Evolutionary conservation across 2,329 filamentous ascomycete genomes (phyloP).

Genomic region (Aureobasidium uvarum): DNA sequence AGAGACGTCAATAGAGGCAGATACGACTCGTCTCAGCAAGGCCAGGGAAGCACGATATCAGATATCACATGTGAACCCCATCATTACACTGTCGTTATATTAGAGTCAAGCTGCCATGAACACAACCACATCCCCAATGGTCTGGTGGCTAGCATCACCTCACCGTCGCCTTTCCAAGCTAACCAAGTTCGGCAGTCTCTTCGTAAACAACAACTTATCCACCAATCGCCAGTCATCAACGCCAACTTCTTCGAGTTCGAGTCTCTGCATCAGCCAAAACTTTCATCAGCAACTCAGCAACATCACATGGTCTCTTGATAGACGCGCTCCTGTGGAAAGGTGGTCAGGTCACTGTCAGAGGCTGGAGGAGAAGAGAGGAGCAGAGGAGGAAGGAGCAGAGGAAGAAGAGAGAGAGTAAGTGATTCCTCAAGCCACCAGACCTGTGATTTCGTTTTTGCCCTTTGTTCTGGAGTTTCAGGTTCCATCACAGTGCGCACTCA

Average conservation of each 20-base stretch:
- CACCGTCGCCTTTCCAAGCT: not conserved
- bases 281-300: not conserved
- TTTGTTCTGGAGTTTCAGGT: no score
- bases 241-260: constrained; percentile 1
- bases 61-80: not conserved
- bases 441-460: constrained; percentile 1
- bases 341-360: constrained; percentile 9
- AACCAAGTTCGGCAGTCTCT: constrained; percentile 2
- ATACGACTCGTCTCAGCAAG: not conserved
- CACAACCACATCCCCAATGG: not conserved
- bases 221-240: not conserved
- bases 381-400: not conserved
- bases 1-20: not conserved
- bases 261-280: not conserved
- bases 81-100: not conserved
- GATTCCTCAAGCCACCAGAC: not conserved
- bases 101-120: not conserved
- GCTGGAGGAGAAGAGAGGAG: not conserved
- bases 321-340: not conserved
- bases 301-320: not conserved
- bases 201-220: not conserved
- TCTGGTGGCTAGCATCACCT: constrained; percentile 11
- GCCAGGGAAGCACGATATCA: not conserved
- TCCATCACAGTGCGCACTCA: not conserved
- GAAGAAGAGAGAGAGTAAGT: not conserved